Base-by-base conservation (phyloP, 768 basidiomycete species). In the Butyriboletus loyo region DNA sequence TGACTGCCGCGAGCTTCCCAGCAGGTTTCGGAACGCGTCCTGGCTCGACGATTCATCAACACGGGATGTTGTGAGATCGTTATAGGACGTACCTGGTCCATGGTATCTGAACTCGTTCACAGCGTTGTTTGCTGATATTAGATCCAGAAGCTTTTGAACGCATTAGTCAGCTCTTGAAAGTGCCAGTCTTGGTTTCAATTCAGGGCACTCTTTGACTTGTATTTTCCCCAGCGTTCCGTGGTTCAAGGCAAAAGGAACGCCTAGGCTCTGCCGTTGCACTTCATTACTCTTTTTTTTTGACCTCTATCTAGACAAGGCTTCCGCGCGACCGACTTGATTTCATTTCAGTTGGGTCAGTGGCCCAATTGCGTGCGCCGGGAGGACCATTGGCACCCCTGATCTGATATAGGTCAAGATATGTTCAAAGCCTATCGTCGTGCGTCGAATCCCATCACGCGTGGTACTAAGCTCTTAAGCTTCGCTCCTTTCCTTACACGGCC, bases 11-110 rank as follows among this genome's bases (percentile, higher is more conserved):
- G 73, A 72, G 11, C 66, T 71, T 53, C 73, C 55, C 9, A 84
- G 69, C 5, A 87, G 70, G 28, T 68, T 70, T 42, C 85, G 72
- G 63, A 87, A 87, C 2, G 84, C 82, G 37, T 85, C 81, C 83
- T 86, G 47, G 36, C 25, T 27, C 48, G 28, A 27, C n/a, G 17
- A 19, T 14, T 44, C 47, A 9, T 62, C 15, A 43, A 43, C 27
- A 2, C n/a, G 17, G 17, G 10, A 32, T 10, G 8, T n/a, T 15
- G 42, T 22, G 14, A 14, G 8, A 15, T 34, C 0, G 7, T 4
- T 27, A 17, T 3, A 24, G 39, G 7, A 38, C 55, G 17, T 47
- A 68, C 68, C 64, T 69, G 68, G 42, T 69, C 60, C 68, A 69
- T 69, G 34, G 38, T 57, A 43, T 35, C 19, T 19, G 34, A 17